Conservation (phyloP, 352 stramenopile genomes). For the Pythium folliculosum region DNA sequence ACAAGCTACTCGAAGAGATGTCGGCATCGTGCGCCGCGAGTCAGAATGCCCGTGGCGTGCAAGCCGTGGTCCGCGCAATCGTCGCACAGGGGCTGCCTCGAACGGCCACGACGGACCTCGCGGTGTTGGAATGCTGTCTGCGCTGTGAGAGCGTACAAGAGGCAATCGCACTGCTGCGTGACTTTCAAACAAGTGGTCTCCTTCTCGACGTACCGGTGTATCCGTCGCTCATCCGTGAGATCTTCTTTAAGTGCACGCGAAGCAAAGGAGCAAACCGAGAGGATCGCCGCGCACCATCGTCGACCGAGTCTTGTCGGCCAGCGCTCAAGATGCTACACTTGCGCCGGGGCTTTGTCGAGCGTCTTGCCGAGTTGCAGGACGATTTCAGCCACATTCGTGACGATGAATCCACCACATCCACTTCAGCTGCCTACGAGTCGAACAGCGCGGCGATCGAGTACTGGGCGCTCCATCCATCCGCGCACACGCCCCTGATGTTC, state of each 20-base stretch:
- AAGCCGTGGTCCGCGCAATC: conserved; percentile 44
- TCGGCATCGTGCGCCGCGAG: conserved; percentile 59
- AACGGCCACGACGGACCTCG: conserved; percentile 53
- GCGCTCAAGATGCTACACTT: conserved; percentile 62
- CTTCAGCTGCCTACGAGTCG: not conserved
- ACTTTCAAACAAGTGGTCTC: conserved; percentile 44
- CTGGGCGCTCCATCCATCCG: conserved; percentile 43
- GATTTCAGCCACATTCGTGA: conserved; percentile 12
- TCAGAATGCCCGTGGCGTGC: conserved; percentile 44
- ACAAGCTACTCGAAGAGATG: conserved; percentile 56
- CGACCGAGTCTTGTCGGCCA: conserved; percentile 33
- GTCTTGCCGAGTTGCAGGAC: conserved; percentile 33
- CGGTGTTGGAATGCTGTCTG: conserved; percentile 59
- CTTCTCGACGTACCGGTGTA: conserved; percentile 60
- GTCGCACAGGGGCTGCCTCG: conserved; percentile 39
- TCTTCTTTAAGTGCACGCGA: conserved; percentile 76
- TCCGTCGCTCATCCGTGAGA: conserved; percentile 63
- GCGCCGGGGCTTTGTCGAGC: conserved; percentile 50
- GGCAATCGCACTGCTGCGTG: conserved; percentile 35
- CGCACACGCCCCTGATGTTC: conserved; percentile 63
- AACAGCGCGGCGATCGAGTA: conserved; percentile 41
- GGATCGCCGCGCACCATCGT: conserved; percentile 41
- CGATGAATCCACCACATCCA: not conserved
- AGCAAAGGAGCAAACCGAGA: conserved; percentile 14
- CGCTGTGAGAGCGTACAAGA: conserved; percentile 34